phyloP scores from a whole-genome alignment of 2,329 filamentous ascomycete species.

The Alternaria sp. region DNA sequence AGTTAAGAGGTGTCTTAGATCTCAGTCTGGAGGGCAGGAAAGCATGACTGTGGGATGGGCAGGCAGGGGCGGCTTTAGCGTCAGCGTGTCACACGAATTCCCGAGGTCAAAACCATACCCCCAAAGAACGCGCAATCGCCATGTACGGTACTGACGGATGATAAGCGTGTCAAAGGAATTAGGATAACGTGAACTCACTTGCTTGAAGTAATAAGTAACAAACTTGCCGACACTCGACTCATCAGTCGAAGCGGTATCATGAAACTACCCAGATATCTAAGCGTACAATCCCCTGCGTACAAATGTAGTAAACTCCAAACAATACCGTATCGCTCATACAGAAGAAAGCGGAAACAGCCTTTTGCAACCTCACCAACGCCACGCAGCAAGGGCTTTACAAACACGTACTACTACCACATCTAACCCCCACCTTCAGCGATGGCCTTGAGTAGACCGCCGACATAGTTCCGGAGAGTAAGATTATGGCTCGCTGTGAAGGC shows the following conservation, averaged over 20 bases:
- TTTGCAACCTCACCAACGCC: background rate
- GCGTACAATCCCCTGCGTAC: background rate
- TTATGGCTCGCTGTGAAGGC: slow-evolving; percentile 76
- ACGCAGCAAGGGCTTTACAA: background rate
- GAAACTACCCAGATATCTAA: background rate
- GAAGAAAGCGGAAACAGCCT: background rate
- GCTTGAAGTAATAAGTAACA: background rate
- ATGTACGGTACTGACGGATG: background rate
- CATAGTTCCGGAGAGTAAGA: slow-evolving; percentile 48
- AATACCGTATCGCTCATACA: background rate
- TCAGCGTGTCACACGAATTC: background rate
- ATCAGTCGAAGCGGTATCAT: background rate
- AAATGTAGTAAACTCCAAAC: background rate
- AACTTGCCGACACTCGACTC: background rate
- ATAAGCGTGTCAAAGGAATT: too few species aligned
- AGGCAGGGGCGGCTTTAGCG: background rate
- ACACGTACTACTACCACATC: background rate
- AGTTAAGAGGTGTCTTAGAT: background rate
- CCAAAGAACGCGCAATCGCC: background rate
- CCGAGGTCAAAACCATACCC: background rate
- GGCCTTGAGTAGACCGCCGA: slow-evolving; percentile 45
- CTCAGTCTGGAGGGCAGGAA: background rate
- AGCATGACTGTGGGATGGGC: background rate
- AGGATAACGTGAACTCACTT: background rate
- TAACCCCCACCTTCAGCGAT: slow-evolving; percentile 42